Evolutionary conservation across 768 basidiomycete genomes (phyloP).

Genomic region (Podaxis sp.): DNA sequence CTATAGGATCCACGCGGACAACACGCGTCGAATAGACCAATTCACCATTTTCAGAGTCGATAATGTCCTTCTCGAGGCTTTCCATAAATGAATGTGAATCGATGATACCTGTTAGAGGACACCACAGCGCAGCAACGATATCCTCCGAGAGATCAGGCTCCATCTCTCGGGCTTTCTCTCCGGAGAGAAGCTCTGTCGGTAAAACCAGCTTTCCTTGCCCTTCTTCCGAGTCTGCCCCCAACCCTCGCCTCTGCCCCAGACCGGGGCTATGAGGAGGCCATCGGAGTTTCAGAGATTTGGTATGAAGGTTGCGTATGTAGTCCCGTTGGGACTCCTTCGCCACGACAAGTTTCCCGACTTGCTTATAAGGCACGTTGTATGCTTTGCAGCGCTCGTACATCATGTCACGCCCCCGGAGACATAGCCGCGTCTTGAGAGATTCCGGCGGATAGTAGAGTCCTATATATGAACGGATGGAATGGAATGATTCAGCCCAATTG

Average conservation of each 20-base stretch:
- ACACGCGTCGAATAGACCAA: conserved; percentile 79
- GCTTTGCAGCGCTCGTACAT: conserved; percentile 74
- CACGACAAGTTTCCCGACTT: conserved; percentile 89
- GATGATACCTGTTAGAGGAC: conserved; percentile 86
- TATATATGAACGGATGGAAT: conserved; percentile 24
- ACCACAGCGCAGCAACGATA: conserved; percentile 75
- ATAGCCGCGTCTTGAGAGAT: conserved; percentile 84
- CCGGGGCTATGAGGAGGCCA: conserved; percentile 46
- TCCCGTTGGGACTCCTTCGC: conserved; percentile 62
- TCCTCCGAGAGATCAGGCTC: conserved; percentile 80
- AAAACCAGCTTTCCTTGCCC: conserved; percentile 34
- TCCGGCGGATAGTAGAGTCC: conserved; percentile 82
- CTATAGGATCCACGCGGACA: conserved; percentile 77
- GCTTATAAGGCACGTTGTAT: conserved; percentile 63
- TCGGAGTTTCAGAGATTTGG: conserved; percentile 53
- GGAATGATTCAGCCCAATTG: not conserved
- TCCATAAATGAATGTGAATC: conserved; percentile 85
- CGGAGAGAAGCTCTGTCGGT: conserved; percentile 67
- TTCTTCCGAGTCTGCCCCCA: not conserved
- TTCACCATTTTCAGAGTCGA: conserved; percentile 63
- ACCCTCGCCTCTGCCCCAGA: conserved; percentile 8
- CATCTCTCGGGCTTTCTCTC: conserved; percentile 63
- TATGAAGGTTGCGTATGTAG: conserved; percentile 70
- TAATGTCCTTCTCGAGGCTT: conserved; percentile 78
- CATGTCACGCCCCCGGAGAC: conserved; percentile 81